Percentiles rank a stretch among this genome's conserved stretches.
These are phyloP conservation scores for Didymosphaeria variabile DNA, from an alignment of 2,329 filamentous ascomycete genomes.

Conservation along the genomic window DNA sequence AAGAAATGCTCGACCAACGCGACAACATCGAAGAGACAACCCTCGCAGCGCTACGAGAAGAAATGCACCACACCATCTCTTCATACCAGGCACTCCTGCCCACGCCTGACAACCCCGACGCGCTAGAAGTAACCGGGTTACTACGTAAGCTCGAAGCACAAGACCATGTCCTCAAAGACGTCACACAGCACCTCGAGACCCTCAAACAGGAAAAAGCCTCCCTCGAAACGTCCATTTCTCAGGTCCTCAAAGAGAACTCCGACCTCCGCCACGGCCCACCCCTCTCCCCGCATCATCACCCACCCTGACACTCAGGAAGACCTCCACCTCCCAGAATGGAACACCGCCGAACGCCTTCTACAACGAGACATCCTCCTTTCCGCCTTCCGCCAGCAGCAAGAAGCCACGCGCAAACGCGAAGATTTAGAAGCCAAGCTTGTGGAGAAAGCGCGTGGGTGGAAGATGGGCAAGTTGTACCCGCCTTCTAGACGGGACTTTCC, in stretches of 20 bases:
- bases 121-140: not conserved
- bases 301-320: not conserved
- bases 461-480: slow-evolving; percentile 11
- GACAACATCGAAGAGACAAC: not conserved
- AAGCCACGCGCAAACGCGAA: not conserved
- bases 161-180: not conserved
- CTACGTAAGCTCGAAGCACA: not conserved
- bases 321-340: not conserved
- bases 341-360: not conserved
- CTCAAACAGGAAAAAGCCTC: slow-evolving; percentile 5
- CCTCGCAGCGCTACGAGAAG: not conserved
- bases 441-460: slow-evolving; percentile 5
- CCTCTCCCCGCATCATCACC: not conserved
- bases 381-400: not conserved
- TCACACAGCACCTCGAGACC: not conserved
- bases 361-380: not conserved
- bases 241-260: not conserved
- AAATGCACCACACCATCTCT: not conserved
- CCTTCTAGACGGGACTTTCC: not conserved
- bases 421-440: not conserved
- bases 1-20: not conserved
- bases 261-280: not conserved
- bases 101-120: not conserved
- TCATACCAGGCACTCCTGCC: slow-evolving; percentile 2
- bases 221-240: not conserved